Evolutionary conservation across 441 rosid species (phyloP), one percentile per base, ranked within the genome.

Genomic region (California macrophylla): DNA sequence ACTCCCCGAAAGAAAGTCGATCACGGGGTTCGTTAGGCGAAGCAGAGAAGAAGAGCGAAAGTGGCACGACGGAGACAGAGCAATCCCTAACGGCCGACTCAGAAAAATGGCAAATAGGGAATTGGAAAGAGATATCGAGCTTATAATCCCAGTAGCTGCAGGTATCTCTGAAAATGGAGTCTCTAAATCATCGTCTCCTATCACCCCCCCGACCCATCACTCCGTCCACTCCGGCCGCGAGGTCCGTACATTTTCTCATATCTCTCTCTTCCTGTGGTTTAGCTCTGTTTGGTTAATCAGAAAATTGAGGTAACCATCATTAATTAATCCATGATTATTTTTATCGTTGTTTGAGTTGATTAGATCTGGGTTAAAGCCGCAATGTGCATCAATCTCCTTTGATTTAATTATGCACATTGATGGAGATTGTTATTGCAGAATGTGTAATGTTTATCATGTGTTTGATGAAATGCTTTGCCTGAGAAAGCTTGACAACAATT

Each of bases 171-270:
- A 56, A 23, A 56, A 56, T 23, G 62, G 62, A 56, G 15, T 23
- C 10, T 23, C 62, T 9, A 56, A 56, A 56, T 24, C 62, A 56
- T 56, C 62, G 28, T 21, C 62, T 56, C 62, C 62, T 28, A 28
- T 56, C 28, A 6, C 28, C 62, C 28, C 26, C 62, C 62, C 62
- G 6, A 10, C 62, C 50, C 16, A 9, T 15, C 62, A 56, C 62
- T 56, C 60, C 42, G 42, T 21, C 24, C 60, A 52, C 60, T 52
- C 62, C 62, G 62, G 62, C 62, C 62, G 62, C 25, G 62, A 56
- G 62, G 62, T 56, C 28, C 28, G 23, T 50, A 50, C 58, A n/a
- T 50, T 18, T 50, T 42, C 58, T 15, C 54, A 18, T 16, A 18
- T 47, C 54, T 6, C 20, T 30, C 30, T 28, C 30, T 28, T 4